Base-by-base conservation (phyloP, 1,284 basidiomycete genomes). In the Moesziomyces sp. region DNA sequence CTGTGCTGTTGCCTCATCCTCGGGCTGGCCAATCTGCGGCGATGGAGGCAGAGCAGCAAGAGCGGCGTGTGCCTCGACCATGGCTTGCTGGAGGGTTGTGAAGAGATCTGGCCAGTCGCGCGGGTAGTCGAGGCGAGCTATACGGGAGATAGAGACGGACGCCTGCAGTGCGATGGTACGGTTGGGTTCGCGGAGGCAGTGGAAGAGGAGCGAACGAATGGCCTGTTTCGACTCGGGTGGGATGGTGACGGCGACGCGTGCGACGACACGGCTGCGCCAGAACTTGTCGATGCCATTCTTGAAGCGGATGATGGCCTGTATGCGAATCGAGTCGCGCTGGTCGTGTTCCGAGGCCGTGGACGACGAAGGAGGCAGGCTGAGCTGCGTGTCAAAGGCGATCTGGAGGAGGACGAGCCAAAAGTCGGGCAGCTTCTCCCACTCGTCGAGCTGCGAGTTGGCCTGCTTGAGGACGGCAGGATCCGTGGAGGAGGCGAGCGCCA, bases 261-360 rank as follows among this genome's bases (percentile, higher is more conserved):
- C 65, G 51, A 79, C 69, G 55, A 83, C 70, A 6, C 82, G 74
- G 38, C 67, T 65, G 7, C 82, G 58, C 82, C 82, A 84, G 53
- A 63, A 81, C 61, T 79, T 81, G 52, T 79, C 72, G 55, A 81
- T 70, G 30, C 79, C 82, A 63, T 84, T 82, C 61, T 84, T 84
- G 76, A 84, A 78, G 21, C 82, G 79, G 34, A 84, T 84, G 59
- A 81, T 78, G 38, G 81, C 82, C 2, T 81, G 58, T 52, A 49
- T 77, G 49, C 76, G 76, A 7, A 78, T 70, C 23, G 61, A 52
- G 24, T 61, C 62, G 19, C 57, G 54, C 23, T 69, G 64, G 3
- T 66, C 59, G 16, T 56, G 53, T 43, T 42, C 48, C 18, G 52
- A 49, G 24, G 50, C n/a, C 0, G 49, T 34, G 13, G 63, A 60